These are phyloP conservation scores for Talaromyces ruber DNA, from an alignment of 495 filamentous ascomycete species.

Conservation along the genomic window DNA sequence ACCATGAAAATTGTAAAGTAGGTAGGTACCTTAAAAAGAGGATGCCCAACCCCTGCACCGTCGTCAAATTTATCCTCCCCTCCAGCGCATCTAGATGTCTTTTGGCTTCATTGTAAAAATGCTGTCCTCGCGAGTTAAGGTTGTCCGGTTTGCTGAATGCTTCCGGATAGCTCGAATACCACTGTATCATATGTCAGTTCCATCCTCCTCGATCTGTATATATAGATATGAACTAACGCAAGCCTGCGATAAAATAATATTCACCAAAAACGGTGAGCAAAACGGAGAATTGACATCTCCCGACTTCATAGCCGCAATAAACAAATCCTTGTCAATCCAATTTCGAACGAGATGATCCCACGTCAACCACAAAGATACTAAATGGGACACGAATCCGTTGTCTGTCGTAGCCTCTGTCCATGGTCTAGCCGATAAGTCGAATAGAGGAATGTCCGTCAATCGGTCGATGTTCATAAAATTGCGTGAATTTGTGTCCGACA, in stretches of 20 bases:
- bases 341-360: slow-evolving; percentile 28
- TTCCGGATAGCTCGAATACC: slow-evolving; percentile 15
- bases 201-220: background rate
- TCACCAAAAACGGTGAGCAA: slow-evolving; percentile 36
- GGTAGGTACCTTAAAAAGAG: background rate
- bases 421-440: slow-evolving; percentile 22
- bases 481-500: background rate
- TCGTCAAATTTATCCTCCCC: slow-evolving; percentile 10
- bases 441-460: slow-evolving; percentile 14
- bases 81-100: slow-evolving; percentile 8
- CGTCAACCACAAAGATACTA: slow-evolving; percentile 32
- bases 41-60: slow-evolving; percentile 9
- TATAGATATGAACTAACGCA: no score
- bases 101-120: slow-evolving; percentile 13
- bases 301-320: slow-evolving; percentile 24
- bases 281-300: slow-evolving; percentile 16
- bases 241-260: slow-evolving; percentile 29
- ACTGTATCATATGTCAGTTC: slow-evolving; percentile 2
- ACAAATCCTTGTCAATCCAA: slow-evolving; percentile 28
- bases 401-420: slow-evolving; percentile 34
- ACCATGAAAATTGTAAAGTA: background rate
- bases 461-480: slow-evolving; percentile 14
- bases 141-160: slow-evolving; percentile 9
- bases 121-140: slow-evolving; percentile 10
- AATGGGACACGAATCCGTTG: slow-evolving; percentile 31